Conservation (phyloP, 2,329 filamentous ascomycete species). For the Pseudocercospora vitis region DNA sequence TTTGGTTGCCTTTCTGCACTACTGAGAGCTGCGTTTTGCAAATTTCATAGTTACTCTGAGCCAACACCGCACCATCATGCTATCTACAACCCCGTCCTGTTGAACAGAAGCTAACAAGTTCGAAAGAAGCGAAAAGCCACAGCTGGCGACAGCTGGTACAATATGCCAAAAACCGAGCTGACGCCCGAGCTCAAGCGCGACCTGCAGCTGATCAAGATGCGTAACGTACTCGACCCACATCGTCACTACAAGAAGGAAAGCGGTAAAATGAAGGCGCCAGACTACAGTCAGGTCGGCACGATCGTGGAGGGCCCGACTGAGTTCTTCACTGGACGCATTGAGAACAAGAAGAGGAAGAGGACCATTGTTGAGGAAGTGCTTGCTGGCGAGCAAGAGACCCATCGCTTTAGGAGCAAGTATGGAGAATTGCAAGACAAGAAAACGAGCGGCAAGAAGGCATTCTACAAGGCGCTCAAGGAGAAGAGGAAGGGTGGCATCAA, state of each 20-base stretch:
- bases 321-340: conserved; percentile 76
- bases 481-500: conserved; percentile 49
- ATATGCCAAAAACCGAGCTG: conserved; percentile 78
- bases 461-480: conserved; percentile 77
- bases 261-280: conserved; percentile 68
- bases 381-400: conserved; percentile 62
- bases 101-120: conserved; percentile 30
- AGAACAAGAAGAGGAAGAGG: conserved; percentile 82
- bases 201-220: conserved; percentile 84
- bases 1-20: conserved; percentile 72
- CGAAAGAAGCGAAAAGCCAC: conserved; percentile 61
- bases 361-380: conserved; percentile 86
- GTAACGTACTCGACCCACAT: conserved; percentile 84
- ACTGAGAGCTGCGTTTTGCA: conserved; percentile 58
- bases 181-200: conserved; percentile 86
- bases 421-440: conserved; percentile 78
- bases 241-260: conserved; percentile 86
- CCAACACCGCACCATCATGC: conserved; percentile 13
- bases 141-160: conserved; percentile 81
- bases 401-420: conserved; percentile 85
- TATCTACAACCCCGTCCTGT: conserved; percentile 10
- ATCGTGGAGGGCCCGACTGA: conserved; percentile 87
- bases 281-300: conserved; percentile 85
- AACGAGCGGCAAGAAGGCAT: conserved; percentile 81
- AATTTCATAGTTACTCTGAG: conserved; percentile 78